Evolutionary conservation across 345 rosid genomes (phyloP).

Genomic region (Iberis pinnata): DNA sequence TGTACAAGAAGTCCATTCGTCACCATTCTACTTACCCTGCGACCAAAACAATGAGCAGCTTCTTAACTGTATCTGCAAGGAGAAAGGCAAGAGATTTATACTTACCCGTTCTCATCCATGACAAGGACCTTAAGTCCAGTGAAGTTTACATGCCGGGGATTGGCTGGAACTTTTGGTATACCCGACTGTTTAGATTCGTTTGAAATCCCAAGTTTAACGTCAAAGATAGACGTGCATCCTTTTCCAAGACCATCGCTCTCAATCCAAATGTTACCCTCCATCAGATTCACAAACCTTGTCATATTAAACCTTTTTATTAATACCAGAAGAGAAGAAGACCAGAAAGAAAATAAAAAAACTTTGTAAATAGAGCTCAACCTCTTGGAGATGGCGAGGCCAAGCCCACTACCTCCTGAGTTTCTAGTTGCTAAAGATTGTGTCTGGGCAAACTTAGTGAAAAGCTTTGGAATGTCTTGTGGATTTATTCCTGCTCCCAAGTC

Average conservation of each 20-base stretch:
- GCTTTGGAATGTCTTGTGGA: constrained; percentile 78
- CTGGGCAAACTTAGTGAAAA: constrained; percentile 88
- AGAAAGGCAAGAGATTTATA: constrained; percentile 19
- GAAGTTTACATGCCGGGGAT: constrained; percentile 49
- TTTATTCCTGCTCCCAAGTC: constrained; percentile 82
- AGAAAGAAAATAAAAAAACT: background rate
- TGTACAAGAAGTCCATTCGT: constrained; percentile 76
- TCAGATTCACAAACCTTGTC: constrained; percentile 87
- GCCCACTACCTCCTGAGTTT: constrained; percentile 84
- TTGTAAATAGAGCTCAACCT: constrained; percentile 40
- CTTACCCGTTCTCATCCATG: constrained; percentile 89
- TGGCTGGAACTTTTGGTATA: constrained; percentile 35
- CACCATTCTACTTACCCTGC: constrained; percentile 81
- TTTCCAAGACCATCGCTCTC: constrained; percentile 95
- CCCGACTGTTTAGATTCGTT: constrained; percentile 48
- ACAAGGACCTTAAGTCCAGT: constrained; percentile 88
- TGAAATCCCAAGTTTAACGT: constrained; percentile 67
- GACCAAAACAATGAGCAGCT: background rate
- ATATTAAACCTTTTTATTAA: constrained; percentile 15
- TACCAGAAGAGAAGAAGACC: background rate
- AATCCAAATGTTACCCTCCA: constrained; percentile 96
- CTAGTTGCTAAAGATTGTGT: constrained; percentile 53
- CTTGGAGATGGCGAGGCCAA: constrained; percentile 97
- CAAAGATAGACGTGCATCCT: constrained; percentile 80
- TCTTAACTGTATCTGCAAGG: background rate